Base-by-base conservation (phyloP, 371 early-diverging fungal genomes). In the Rhizopus arrhizus region DNA sequence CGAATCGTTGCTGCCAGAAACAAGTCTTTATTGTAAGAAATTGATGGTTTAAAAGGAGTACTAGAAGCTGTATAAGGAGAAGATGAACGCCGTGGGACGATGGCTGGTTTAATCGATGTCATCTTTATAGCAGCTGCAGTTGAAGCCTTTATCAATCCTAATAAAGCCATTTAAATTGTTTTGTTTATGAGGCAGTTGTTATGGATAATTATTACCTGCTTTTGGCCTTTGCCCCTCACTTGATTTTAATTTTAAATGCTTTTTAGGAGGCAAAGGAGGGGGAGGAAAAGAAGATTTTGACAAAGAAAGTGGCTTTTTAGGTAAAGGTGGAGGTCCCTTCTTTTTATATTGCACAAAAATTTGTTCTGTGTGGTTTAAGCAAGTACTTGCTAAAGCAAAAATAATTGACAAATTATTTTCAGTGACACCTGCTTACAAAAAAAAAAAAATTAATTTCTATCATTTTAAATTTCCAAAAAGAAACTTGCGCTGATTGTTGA, bases 401-500 rank as follows among this genome's bases (percentile, higher is more conserved):
- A 75, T 31, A 5, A 62, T 43, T 13, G 69, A 57, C 11, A 66
- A 52, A 56, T 69, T 49, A 31, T 65, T 60, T 12, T 41, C 33
- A 35, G 50, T 36, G 31, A 54, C 60, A 13, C 33, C 61, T 53
- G 32, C 4, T 43, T 32, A 28, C 32, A 45, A 47, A 34, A 16
- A 45, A 47, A 34, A 16, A 32, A 22, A 52, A 7, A 40, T 53
- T 52, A 15, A 33, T 46, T 41, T 29, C 29, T 22, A 22, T 43
- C 10, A 13, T 50, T 15, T 41, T 16, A 13, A 22, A 22, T 22
- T 22, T 22, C 22, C 22, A 31, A 16, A 13, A 43, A 43, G 41
- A 31, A 22, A 62, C 59, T 71, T 75, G 61, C 80, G 61, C 56
- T 80, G 69, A 61, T 80, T 62, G 13, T 66, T 59, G 47, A 77